phyloP scores from a whole-genome alignment of 495 filamentous ascomycete genomes.

The Coniosporium apollinis region DNA sequence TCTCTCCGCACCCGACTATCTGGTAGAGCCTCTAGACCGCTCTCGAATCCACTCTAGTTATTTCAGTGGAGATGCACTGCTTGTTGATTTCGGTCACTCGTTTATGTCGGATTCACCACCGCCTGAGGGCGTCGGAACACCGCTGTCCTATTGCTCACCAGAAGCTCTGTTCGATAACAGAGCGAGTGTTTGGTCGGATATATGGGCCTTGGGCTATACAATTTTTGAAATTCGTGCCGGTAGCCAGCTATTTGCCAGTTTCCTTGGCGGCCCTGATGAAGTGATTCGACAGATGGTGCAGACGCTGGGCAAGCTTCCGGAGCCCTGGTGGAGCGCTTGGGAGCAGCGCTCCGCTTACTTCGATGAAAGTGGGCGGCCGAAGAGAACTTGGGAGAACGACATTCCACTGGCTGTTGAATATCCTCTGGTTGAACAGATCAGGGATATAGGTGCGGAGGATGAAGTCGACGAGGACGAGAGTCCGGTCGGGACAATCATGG shows the following conservation, averaged over 20 bases:
- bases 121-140: constrained; percentile 13
- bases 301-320: constrained; percentile 19
- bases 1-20: constrained; percentile 14
- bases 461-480: neutral
- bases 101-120: constrained; percentile 10
- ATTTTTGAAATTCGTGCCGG: constrained; percentile 22
- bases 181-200: constrained; percentile 12
- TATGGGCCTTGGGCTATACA: constrained; percentile 22
- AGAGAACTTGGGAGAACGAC: neutral
- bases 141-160: constrained; percentile 17
- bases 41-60: constrained; percentile 4
- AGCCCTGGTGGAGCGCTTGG: constrained; percentile 23
- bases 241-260: constrained; percentile 13
- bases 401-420: neutral
- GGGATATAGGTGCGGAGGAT: constrained; percentile 1
- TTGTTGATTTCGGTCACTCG: constrained; percentile 22
- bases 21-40: constrained; percentile 12
- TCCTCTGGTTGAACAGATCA: constrained; percentile 2
- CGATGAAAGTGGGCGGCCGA: constrained; percentile 9
- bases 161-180: constrained; percentile 17
- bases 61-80: constrained; percentile 5
- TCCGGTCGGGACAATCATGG: neutral
- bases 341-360: constrained; percentile 9
- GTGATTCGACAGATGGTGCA: constrained; percentile 14
- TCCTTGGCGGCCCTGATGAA: constrained; percentile 15